Evolutionary conservation across 2,329 filamentous ascomycete species (phyloP), one percentile per base, ranked within the genome.

Genomic region (Beauveria caledonica): DNA sequence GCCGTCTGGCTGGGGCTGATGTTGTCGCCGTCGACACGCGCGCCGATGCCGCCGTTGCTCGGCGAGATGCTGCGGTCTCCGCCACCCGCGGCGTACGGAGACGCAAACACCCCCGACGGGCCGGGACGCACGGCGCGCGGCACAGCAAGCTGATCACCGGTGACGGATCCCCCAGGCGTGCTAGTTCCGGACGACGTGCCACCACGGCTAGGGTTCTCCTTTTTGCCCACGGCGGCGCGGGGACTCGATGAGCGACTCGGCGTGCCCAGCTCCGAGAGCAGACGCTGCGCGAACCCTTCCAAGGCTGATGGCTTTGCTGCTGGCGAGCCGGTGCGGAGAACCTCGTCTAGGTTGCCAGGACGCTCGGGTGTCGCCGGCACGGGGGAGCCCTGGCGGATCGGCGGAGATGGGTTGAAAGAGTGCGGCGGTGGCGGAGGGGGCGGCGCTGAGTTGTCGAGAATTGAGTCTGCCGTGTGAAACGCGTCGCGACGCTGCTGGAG

Each of bases 401-500:
- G 67, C 19, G 29, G 45, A 5, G 29, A 46, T 3, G 33, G 23
- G 3, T 17, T 33, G n/a, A 27, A 21, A 29, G 48, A 39, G 5
- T 36, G 10, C 17, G 55, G 19, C 7, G 45, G 23, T 6, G 56
- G 46, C 21, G 57, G 48, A 5, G 48, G 56, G 21, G 46, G 56
- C n/a, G 56, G 46, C 3, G 62, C 72, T 40, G 67, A 73, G 46
- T 73, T 76, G 55, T 70, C 68, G 46, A 76, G 69, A 29, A 80
- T 77, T 7, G 76, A 68, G 64, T 84, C 81, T 2, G 84, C 83
- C 3, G 82, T 83, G 66, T 84, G 81, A 66, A 87, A 88, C 0
- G 82, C 84, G 63, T 86, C 81, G 5, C 84, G 83, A 13, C 79
- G 85, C 71, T 81, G 85, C 73, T 80, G 86, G 4, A 92, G 75